Evolutionary conservation across 1,139 yeast genomes (phyloP).

Genomic region (Yamadazyma sp.): DNA sequence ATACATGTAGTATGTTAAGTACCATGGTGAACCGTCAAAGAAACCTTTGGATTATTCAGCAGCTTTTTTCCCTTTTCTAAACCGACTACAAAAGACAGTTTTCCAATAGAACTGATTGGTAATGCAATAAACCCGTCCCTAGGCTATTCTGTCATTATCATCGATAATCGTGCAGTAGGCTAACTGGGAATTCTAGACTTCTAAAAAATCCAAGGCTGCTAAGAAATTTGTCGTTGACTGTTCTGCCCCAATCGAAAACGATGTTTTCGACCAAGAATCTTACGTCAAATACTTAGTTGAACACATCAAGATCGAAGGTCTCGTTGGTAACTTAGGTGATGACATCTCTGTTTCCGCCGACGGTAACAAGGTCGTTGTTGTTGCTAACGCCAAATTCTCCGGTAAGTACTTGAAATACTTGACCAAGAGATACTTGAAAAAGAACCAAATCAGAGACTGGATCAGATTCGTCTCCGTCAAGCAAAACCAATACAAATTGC

Average conservation of each 20-base stretch:
- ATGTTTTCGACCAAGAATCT: constrained; percentile 96
- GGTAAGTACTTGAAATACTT: constrained; percentile 99
- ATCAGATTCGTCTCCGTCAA: constrained; percentile 97
- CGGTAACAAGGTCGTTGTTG: constrained; percentile 84
- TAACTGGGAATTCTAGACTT: constrained; percentile 59
- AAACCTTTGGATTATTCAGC: too few relatives aligned
- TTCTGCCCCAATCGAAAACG: constrained; percentile 96
- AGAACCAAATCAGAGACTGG: constrained; percentile 99
- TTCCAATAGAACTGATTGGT: constrained; percentile 6
- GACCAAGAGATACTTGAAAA: constrained; percentile 99
- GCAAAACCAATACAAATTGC: constrained; percentile 96
- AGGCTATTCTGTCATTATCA: constrained; percentile 59
- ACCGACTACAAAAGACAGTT: not conserved
- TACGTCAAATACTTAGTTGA: constrained; percentile 97
- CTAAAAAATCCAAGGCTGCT: constrained; percentile 76
- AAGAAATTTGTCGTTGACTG: constrained; percentile 96
- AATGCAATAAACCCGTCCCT: constrained; percentile 32
- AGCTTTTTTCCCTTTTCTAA: constrained; percentile 1
- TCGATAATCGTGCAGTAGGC: constrained; percentile 52
- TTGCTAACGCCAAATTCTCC: constrained; percentile 92
- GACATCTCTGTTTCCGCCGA: constrained; percentile 86
- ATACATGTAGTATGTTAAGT: constrained; percentile 3
- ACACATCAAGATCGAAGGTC: constrained; percentile 98
- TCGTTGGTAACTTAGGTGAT: constrained; percentile 96
- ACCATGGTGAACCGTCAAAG: too few relatives aligned